Evolutionary conservation across 2,329 filamentous ascomycete genomes (phyloP), one percentile per base, ranked within the genome.

Genomic region (Zymoseptoria tritici): DNA sequence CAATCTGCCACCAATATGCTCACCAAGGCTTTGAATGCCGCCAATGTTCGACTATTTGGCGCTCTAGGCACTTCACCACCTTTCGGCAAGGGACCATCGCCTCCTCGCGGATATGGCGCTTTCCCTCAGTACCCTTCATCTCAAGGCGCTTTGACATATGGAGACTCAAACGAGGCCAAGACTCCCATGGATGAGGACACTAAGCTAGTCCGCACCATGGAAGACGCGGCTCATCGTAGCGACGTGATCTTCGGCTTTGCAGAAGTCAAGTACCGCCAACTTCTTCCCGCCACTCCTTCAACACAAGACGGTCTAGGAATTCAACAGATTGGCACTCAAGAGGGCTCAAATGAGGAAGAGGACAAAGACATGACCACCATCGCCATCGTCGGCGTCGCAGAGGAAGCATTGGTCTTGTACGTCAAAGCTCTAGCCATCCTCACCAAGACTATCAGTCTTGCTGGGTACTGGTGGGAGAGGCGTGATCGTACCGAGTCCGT

Each of bases 161-260:
- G 80, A 6, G 84, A 85, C 62, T 86, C 87, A 57, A 83, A 82
- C 9, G 70, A 72, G 11, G 26, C 55, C n/a, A 88, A 84, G 70
- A 80, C 82, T 20, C 81, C 78, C 42, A 77, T 85, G 20, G 91
- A 97, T 64, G 92, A 97, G 70, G 94, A 97, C 71, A 80, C 82
- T 16, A 85, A 84, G 64, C 86, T 89, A 49, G 85, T 93, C 2
- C 88, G 91, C 69, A 83, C 85, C 52, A 91, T 97, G 59, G 93
- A 99, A 73, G 92, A 97, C 68, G 88, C 90, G 64, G 94, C 94
- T 1, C 94, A 91, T 31, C 83, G 92, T 49, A 97, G 92, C 71
- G 92, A 99, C 73, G 94, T 97, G 52, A 92, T 99, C 2, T 99
- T 92, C 73, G 92, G 93, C 2, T 97, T 99, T 75, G 94, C 94